Percentiles rank a stretch among this genome's conserved stretches.
Evolutionary conservation across 495 filamentous ascomycete species (phyloP).

Genomic region (Tuber indicum): DNA sequence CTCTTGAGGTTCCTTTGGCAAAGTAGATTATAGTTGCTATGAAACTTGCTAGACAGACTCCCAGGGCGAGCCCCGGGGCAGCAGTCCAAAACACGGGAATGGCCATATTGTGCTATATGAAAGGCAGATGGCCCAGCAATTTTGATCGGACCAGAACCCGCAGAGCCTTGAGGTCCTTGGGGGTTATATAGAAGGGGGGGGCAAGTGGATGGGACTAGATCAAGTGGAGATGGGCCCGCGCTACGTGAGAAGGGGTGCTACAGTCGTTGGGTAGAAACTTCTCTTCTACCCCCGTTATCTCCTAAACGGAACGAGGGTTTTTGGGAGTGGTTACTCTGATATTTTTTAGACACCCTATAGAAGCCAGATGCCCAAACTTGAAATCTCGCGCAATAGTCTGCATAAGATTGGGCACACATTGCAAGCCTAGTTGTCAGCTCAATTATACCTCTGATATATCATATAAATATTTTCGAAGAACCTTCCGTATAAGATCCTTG

Average conservation of each 20-base stretch:
- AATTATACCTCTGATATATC: background rate
- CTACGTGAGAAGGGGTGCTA: background rate
- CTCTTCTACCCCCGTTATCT: background rate
- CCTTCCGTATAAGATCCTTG: background rate
- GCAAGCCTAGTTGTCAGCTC: background rate
- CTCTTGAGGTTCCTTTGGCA: background rate
- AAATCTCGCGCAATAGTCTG: background rate
- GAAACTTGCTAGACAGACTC: background rate
- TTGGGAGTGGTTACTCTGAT: background rate
- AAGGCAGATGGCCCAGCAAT: background rate
- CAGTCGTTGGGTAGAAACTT: background rate
- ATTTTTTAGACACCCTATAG: background rate
- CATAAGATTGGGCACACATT: background rate
- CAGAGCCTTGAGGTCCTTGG: background rate
- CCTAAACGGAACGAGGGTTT: background rate
- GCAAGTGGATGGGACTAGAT: background rate
- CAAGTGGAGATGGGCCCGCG: background rate
- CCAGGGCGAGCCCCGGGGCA: background rate
- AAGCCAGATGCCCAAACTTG: background rate
- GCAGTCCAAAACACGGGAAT: background rate
- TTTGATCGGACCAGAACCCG: background rate
- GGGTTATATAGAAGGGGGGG: background rate
- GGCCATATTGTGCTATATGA: background rate
- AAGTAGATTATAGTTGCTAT: slow-evolving; percentile 9
- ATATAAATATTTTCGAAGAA: background rate